Evolutionary conservation across 2,329 filamentous ascomycete genomes (phyloP), one percentile per base, ranked within the genome.

Genomic region (Talaromyces sp.): DNA sequence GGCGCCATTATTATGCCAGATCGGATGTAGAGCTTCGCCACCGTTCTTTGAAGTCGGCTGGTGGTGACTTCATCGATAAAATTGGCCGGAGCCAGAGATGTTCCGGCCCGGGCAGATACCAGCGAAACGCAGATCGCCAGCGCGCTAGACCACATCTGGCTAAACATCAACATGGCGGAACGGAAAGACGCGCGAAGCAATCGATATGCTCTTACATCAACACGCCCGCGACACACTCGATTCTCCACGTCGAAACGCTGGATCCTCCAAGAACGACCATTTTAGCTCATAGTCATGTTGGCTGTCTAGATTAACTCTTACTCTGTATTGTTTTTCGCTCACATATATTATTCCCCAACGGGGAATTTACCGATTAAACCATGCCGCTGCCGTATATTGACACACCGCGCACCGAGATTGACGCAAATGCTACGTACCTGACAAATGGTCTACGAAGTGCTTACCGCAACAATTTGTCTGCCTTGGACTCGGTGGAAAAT

Each of bases 361-460:
- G 50, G 50, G 50, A 53, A 30, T 7, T 30, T 27, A n/a, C 30
- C 8, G 50, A 16, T 16, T 53, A 30, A 23, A 79, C 70, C 68
- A 91, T 91, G 88, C 85, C 83, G 63, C 83, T 85, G 66, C 84
- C 85, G 47, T 88, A 87, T 71, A 83, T 96, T 77, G 90, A 95
- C 78, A 96, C 93, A 69, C 94, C 94, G 70, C 89, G 89, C 73
- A 96, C 92, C 64, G 75, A 79, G 69, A 90, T 92, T 71, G 77
- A 88, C 67, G 92, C 89, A 72, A 92, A 97, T 83, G 87, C 87
- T 76, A 96, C 92, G 67, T 94, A 89, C 76, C 82, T 96, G 65
- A 86, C 75, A 81, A 87, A 76, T 77, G 84, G 78, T 79, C 81
- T 87, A 68, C 88, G 92, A 71, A 79, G 76, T 66, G 74, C 69